These are phyloP conservation scores for Tylopilus subfusipes DNA, from an alignment of 768 basidiomycete species.

Conservation along the genomic window DNA sequence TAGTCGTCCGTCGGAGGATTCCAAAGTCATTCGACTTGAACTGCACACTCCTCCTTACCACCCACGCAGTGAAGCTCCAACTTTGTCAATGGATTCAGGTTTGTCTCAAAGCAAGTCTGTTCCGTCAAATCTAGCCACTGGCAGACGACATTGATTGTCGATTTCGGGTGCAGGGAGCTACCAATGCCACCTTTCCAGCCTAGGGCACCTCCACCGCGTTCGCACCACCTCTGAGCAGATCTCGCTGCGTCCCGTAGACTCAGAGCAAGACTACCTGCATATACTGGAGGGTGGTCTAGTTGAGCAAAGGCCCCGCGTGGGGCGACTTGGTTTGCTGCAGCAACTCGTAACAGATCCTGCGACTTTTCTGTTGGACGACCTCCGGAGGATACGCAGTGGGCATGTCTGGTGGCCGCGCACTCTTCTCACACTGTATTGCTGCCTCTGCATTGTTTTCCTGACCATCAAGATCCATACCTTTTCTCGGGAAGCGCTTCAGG, in stretches of 20 bases:
- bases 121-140: conserved; percentile 16
- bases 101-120: conserved; percentile 27
- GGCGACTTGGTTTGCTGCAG: conserved; percentile 25
- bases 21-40: not conserved
- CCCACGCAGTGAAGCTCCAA: not conserved
- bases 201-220: conserved; percentile 41
- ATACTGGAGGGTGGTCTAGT: conserved; percentile 16
- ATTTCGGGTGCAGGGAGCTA: conserved; percentile 40
- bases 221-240: conserved; percentile 26
- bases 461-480: conserved; percentile 28
- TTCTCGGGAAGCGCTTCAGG: conserved; percentile 4
- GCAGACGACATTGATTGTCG: conserved; percentile 19
- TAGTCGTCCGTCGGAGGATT: not conserved
- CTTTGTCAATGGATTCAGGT: conserved; percentile 10
- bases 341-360: conserved; percentile 25
- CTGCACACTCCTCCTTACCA: not conserved
- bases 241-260: conserved; percentile 1
- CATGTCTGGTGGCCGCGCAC: conserved; percentile 31
- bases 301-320: conserved; percentile 14
- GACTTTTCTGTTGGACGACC: conserved; percentile 25
- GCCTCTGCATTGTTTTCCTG: conserved; percentile 39
- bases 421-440: conserved; percentile 38
- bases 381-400: conserved; percentile 23
- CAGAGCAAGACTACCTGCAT: conserved; percentile 11
- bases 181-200: conserved; percentile 44